Evolutionary conservation across 495 filamentous ascomycete species (phyloP).

Genomic region (Aspergillus taichungensis): DNA sequence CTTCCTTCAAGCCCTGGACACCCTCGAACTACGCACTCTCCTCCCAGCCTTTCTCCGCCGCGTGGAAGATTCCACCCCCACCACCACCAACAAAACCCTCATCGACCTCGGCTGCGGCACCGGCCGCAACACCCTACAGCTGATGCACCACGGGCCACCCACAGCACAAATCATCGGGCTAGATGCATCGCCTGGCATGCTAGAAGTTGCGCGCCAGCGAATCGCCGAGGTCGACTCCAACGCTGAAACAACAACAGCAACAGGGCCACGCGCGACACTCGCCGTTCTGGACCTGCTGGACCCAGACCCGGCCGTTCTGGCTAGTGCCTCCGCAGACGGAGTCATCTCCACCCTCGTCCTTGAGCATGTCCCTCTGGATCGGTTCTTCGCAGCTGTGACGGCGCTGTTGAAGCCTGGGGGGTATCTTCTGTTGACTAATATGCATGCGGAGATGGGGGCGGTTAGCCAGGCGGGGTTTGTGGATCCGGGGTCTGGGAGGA

Average conservation of each 20-base stretch:
- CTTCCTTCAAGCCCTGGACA: slow-evolving; percentile 63
- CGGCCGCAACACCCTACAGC: slow-evolving; percentile 55
- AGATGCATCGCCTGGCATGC: slow-evolving; percentile 46
- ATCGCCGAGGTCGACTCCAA: not conserved
- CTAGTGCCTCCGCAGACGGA: slow-evolving; percentile 25
- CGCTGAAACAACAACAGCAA: not conserved
- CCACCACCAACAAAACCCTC: slow-evolving; percentile 23
- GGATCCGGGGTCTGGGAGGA: slow-evolving; percentile 44
- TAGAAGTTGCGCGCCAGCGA: slow-evolving; percentile 42
- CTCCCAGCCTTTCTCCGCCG: slow-evolving; percentile 44
- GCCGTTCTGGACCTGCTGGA: slow-evolving; percentile 23
- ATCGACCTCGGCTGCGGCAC: slow-evolving; percentile 63
- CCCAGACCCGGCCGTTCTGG: too few relatives aligned
- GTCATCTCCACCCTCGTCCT: slow-evolving; percentile 59
- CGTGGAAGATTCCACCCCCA: slow-evolving; percentile 14
- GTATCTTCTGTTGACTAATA: slow-evolving; percentile 58
- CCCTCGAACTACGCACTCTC: slow-evolving; percentile 43
- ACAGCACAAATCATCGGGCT: slow-evolving; percentile 33
- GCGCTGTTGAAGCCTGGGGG: slow-evolving; percentile 42
- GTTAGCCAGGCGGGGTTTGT: slow-evolving; percentile 61
- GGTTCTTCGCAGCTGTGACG: slow-evolving; percentile 47
- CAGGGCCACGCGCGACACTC: slow-evolving; percentile 9
- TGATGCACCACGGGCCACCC: slow-evolving; percentile 26
- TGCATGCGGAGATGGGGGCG: slow-evolving; percentile 62
- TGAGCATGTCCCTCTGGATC: slow-evolving; percentile 53